A percentile compares a stretch with the other conserved stretches of the same genome.
Evolutionary conservation across 2,329 filamentous ascomycete genomes (phyloP).

Genomic region (Ophiocordyceps camponoti-floridani): DNA sequence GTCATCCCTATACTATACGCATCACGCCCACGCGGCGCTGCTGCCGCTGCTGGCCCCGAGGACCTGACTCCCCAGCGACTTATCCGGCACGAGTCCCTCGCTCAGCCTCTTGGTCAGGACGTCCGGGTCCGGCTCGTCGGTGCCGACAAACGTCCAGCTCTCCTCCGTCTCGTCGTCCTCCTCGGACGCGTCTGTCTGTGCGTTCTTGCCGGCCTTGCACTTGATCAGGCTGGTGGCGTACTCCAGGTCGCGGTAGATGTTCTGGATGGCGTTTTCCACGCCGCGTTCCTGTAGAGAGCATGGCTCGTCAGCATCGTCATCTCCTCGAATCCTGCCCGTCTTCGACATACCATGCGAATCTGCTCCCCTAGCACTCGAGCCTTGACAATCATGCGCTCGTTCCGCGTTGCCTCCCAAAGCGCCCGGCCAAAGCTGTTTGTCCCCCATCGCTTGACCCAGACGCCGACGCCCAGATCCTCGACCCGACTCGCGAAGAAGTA

Average conservation of each 20-base stretch:
- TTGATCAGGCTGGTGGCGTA: constrained; percentile 77
- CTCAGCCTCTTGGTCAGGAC: constrained; percentile 21
- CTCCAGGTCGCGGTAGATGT: constrained; percentile 85
- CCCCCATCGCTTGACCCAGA: constrained; percentile 77
- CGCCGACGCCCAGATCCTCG: constrained; percentile 83
- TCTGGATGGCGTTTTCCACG: constrained; percentile 77
- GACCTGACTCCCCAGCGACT: constrained; percentile 8
- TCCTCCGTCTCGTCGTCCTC: constrained; percentile 50
- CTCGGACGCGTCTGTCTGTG: constrained; percentile 19
- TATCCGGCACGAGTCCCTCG: constrained; percentile 12
- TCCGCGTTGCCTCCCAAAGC: constrained; percentile 80
- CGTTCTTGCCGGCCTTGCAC: constrained; percentile 36
- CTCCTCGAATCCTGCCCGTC: neutral
- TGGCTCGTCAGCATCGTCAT: neutral
- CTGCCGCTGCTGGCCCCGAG: neutral
- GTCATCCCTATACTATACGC: neutral
- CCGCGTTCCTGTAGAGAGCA: constrained; percentile 52
- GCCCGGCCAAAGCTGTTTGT: constrained; percentile 71
- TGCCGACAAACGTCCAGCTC: constrained; percentile 79
- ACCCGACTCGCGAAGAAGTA: constrained; percentile 87
- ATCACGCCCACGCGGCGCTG: neutral
- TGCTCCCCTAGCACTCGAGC: constrained; percentile 67
- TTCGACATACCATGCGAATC: constrained; percentile 54
- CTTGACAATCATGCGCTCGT: constrained; percentile 79
- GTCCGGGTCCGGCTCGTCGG: constrained; percentile 27